Base-by-base conservation (phyloP, 2,329 filamentous ascomycete species). In the Fusarium sacchari region DNA sequence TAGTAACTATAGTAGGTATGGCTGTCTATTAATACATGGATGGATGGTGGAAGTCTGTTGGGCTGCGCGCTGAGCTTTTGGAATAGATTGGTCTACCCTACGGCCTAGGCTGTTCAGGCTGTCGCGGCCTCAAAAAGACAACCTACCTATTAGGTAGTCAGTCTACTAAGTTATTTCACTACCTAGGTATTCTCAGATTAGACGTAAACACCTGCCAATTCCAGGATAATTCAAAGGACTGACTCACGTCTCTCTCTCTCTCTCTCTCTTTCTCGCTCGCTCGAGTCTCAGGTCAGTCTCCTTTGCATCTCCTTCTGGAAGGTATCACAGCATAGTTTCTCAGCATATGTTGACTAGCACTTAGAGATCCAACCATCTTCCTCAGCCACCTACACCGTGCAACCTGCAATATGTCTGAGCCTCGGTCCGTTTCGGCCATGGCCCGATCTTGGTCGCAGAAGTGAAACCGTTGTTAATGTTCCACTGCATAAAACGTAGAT, bases 371-470 rank as follows among this genome's bases (percentile, higher is more conserved):
- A 70, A 67, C 39, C 56, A 67, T 40, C 17, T 26, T 22, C 30
- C 26, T n/a, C 26, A 18, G 18, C 37, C 50, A 67, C 64, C 69
- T 53, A 61, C 60, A 64, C 55, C n/a, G 59, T 46, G 26, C 46
- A 50, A 71, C 58, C 30, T 59, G 37, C 28, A 37, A 26, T 36
- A 36, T 39, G 52, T 47, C 46, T 67, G 49, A 69, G 26, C 68
- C 68, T 75, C 72, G 72, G 72, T 50, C 72, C 72, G 68, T 72
- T 72, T 69, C 59, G 53, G 57, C 53, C 46, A 49, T 72, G 57
- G 64, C 49, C 67, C 71, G 67, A 73, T 65, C 63, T 36, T 65
- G 20, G 53, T 55, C 64, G 55, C 63, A 74, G 30, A 32, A 34
- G 59, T 68, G 53, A 68, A 72, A 71, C 67, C 15, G 32, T 61